Conservation (phyloP, 441 rosid genomes). For the Biscutella laevigata region DNA sequence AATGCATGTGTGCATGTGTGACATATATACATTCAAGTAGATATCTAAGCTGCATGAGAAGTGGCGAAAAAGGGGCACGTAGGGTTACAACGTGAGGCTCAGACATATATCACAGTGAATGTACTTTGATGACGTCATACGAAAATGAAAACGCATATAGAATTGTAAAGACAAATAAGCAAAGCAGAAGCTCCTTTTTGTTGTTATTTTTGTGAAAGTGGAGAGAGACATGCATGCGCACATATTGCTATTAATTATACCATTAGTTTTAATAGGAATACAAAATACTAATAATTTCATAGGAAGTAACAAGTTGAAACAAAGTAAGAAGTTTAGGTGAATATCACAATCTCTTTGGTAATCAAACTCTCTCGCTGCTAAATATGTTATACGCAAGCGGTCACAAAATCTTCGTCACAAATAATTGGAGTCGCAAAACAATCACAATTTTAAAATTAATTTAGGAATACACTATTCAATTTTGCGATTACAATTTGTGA, state of each 20-base stretch:
- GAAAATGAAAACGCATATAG: slow-evolving; percentile 20
- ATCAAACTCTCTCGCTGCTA: background rate
- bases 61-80: slow-evolving; percentile 15
- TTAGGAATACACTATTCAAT: too few relatives aligned
- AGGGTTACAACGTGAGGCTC: slow-evolving; percentile 24
- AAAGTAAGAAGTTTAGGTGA: background rate
- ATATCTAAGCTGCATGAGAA: slow-evolving; percentile 12
- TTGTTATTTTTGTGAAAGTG: slow-evolving; percentile 27
- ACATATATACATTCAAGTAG: slow-evolving; percentile 16
- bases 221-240: slow-evolving; percentile 22
- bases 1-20: slow-evolving; percentile 29
- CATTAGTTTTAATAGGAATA: background rate
- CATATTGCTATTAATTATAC: background rate
- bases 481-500: too few relatives aligned
- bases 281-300: background rate
- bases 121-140: slow-evolving; percentile 24
- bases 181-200: slow-evolving; percentile 11
- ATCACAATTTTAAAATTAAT: too few relatives aligned
- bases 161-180: slow-evolving; percentile 25
- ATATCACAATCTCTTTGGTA: background rate
- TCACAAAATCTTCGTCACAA: too few relatives aligned
- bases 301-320: slow-evolving; percentile 5
- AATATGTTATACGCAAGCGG: background rate
- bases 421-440: too few relatives aligned
- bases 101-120: slow-evolving; percentile 21